These are phyloP conservation scores for Pneumocystis canis DNA, from an alignment of 1,139 yeast species.

Conservation along the genomic window DNA sequence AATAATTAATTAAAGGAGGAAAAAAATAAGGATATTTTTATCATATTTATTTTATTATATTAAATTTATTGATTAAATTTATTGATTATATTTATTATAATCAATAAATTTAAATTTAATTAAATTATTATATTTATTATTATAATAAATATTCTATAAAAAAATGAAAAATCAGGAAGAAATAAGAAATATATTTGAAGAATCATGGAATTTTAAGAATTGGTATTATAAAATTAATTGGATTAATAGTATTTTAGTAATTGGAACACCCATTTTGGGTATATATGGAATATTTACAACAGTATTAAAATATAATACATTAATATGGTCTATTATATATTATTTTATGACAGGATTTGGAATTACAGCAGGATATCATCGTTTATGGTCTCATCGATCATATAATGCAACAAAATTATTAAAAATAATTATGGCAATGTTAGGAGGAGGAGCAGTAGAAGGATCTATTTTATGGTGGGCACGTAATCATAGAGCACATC, in stretches of 20 bases:
- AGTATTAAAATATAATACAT: constrained; percentile 48
- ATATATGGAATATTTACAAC: constrained; percentile 37
- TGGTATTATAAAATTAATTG: constrained; percentile 87
- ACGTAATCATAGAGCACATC: constrained; percentile 93
- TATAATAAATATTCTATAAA: too few relatives aligned
- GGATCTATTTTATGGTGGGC: constrained; percentile 99
- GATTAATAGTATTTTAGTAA: constrained; percentile 73
- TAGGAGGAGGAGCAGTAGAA: constrained; percentile 91
- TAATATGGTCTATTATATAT: constrained; percentile 43
- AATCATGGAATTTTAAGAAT: constrained; percentile 73
- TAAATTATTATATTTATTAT: too few relatives aligned
- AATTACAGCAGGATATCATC: constrained; percentile 90
- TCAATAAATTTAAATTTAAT: too few relatives aligned
- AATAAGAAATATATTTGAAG: constrained; percentile 60
- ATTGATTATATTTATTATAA: too few relatives aligned
- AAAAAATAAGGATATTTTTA: too few relatives aligned
- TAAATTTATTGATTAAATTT: too few relatives aligned
- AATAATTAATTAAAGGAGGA: not conserved
- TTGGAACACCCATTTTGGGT: constrained; percentile 56
- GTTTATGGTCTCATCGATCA: constrained; percentile 79
- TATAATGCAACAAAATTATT: constrained; percentile 64
- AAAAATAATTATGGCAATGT: constrained; percentile 56
- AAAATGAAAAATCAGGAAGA: constrained; percentile 21
- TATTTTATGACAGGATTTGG: constrained; percentile 70
- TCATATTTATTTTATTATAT: too few relatives aligned